Conservation (phyloP, 805 yeast species). For the Barnettozyma salicaria region DNA sequence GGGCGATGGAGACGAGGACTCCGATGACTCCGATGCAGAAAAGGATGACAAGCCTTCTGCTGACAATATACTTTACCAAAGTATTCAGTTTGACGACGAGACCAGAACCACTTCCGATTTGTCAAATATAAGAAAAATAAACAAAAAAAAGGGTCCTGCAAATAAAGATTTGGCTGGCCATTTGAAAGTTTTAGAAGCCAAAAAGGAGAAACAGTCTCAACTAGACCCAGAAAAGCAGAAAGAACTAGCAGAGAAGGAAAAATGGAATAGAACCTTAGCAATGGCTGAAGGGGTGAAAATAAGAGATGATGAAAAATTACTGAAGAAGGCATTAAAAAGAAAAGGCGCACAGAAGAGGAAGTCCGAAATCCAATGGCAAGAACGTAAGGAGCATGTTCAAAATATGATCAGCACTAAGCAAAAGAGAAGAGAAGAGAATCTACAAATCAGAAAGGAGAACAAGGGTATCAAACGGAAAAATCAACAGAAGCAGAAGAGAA, state of each 20-base stretch:
- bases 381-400: slow-evolving; percentile 74
- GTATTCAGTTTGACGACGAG: slow-evolving; percentile 79
- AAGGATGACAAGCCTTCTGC: slow-evolving; percentile 29
- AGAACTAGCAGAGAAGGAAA: slow-evolving; percentile 59
- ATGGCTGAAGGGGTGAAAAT: slow-evolving; percentile 87
- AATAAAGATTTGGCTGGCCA: slow-evolving; percentile 82
- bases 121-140: slow-evolving; percentile 46
- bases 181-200: slow-evolving; percentile 64
- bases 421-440: slow-evolving; percentile 88
- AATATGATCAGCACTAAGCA: slow-evolving; percentile 68
- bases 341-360: slow-evolving; percentile 79
- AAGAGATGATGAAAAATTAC: slow-evolving; percentile 82
- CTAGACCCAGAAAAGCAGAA: slow-evolving; percentile 58
- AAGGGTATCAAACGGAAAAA: slow-evolving; percentile 76
- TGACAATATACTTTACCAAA: slow-evolving; percentile 61
- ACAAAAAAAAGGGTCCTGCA: slow-evolving; percentile 76
- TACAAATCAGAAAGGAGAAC: slow-evolving; percentile 77
- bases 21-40: slow-evolving; percentile 30
- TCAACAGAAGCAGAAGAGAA: slow-evolving; percentile 59
- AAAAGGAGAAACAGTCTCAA: slow-evolving; percentile 54
- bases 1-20: slow-evolving; percentile 35
- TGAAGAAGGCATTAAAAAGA: slow-evolving; percentile 79
- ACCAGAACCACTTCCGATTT: slow-evolving; percentile 71
- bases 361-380: slow-evolving; percentile 89
- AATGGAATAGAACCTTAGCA: slow-evolving; percentile 79